Base-by-base conservation (phyloP, 768 basidiomycete genomes). In the Tricholoma sp. region DNA sequence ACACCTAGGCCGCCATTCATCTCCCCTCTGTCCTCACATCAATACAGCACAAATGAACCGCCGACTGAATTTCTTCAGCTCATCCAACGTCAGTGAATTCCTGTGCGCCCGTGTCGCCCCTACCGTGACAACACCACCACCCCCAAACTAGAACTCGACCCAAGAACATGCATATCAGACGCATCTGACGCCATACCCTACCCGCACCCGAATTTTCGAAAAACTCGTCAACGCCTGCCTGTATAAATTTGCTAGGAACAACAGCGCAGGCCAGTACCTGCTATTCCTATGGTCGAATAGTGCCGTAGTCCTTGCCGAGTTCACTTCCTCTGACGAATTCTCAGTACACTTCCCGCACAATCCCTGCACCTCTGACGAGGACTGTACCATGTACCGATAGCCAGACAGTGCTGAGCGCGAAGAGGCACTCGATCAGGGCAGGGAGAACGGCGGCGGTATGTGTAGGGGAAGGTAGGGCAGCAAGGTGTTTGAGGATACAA, bases 211-310 rank as follows among this genome's bases (percentile, higher is more conserved):
- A 61, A 11, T 65, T 63, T 0, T 84, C 82, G 68, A 97, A 97
- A 74, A 98, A 98, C 68, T 98, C 97, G 71, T 98, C 31, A 98
- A 80, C 1, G 86, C 82, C 58, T 95, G 89, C 2, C 84, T 80
- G 70, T 97, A 96, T 9, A 97, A 69, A 52, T 95, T 88, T 1
- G 83, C 79, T 7, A 95, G 80, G 55, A 97, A 80, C 7, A 98
- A 73, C 1, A 98, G 71, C 2, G 89, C 77, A 0, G 86, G 79
- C 84, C 90, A 94, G 9, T 75, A 69, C 18, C 29, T 31, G 11
- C 56, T 27, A 10, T 18, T 29, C 16, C 24, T 43, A 8, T 27
- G 50, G 11, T 31, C 24, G 18, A 41, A 21, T 10, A 35, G 12
- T 4, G 49, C 7, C 3, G 19, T 7, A 29, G 41, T 4, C 63